phyloP scores from a whole-genome alignment of 345 rosid genomes.

The Geranium rotundifolium region DNA sequence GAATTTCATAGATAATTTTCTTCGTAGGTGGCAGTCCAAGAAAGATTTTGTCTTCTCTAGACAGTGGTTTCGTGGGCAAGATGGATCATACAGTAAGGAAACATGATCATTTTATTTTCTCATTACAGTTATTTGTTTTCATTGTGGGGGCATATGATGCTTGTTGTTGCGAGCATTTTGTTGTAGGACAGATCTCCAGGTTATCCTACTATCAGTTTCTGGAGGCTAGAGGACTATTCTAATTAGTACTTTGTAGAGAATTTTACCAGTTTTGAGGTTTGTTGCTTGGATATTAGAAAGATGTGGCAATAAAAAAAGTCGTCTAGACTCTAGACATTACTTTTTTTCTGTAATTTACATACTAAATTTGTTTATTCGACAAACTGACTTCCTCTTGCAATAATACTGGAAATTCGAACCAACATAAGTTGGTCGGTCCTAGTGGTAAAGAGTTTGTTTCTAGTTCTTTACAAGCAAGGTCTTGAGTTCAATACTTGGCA shows the following conservation, averaged over 20 bases:
- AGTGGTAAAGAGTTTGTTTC: not conserved
- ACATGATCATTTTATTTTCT: not conserved
- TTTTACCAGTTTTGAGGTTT: not conserved
- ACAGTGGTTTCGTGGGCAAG: constrained; percentile 95
- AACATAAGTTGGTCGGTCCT: no score
- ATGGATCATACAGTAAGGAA: constrained; percentile 88
- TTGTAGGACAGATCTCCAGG: not conserved
- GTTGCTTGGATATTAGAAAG: not conserved
- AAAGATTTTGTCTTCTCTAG: constrained; percentile 94
- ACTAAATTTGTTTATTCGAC: not conserved
- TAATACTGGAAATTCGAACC: not conserved
- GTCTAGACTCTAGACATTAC: not conserved
- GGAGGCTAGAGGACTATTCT: not conserved
- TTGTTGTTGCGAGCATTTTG: not conserved
- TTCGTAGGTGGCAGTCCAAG: constrained; percentile 77
- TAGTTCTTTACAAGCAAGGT: no score
- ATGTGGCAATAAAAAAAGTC: not conserved
- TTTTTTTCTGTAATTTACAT: no score
- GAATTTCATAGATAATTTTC: constrained; percentile 8
- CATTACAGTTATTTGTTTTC: not conserved
- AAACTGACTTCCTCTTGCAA: not conserved
- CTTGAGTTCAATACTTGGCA: no score
- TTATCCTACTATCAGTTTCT: not conserved
- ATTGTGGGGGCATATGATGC: not conserved
- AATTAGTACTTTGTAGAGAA: not conserved